These are phyloP conservation scores for Dittrichia graveolens DNA, from an alignment of 129 eudicot species.

Conservation along the genomic window DNA sequence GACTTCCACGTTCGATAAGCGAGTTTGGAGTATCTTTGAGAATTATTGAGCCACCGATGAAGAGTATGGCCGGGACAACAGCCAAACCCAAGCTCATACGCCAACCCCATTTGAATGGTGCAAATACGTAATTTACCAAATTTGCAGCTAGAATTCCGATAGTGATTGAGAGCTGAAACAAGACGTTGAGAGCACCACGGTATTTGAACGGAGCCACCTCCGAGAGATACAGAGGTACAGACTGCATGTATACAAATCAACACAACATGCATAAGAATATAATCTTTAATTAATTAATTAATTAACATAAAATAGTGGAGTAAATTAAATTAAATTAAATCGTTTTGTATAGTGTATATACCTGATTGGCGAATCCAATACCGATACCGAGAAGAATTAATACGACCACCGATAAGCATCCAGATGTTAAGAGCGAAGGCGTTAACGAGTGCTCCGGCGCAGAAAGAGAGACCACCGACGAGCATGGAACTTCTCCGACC, in stretches of 20 bases:
- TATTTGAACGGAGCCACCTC: conserved; percentile 58
- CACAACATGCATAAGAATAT: not conserved
- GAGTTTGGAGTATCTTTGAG: conserved; percentile 63
- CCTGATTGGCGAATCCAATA: conserved; percentile 75
- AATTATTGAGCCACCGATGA: conserved; percentile 41
- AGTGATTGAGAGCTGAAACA: conserved; percentile 58
- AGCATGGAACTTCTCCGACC: conserved; percentile 55
- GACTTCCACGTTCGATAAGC: conserved; percentile 44
- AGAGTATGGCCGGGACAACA: conserved; percentile 47
- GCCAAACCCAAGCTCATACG: conserved; percentile 56
- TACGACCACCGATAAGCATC: conserved; percentile 59
- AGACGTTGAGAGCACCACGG: conserved; percentile 55
- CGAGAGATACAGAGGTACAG: conserved; percentile 57
- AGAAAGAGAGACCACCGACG: conserved; percentile 45
- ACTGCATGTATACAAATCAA: conserved; percentile 31
- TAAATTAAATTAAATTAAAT: not conserved
- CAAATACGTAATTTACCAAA: conserved; percentile 43
- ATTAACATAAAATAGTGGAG: not conserved
- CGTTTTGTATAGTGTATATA: not conserved
- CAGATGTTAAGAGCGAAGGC: conserved; percentile 36
- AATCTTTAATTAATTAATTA: not conserved
- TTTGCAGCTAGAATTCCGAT: conserved; percentile 56
- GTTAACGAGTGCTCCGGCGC: conserved; percentile 42
- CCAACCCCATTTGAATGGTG: conserved; percentile 51
- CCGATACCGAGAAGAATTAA: conserved; percentile 59